Percentiles rank a stretch among this genome's conserved stretches.
phyloP scores from a whole-genome alignment of 345 rosid species.

The Bretschneidera sinensis region DNA sequence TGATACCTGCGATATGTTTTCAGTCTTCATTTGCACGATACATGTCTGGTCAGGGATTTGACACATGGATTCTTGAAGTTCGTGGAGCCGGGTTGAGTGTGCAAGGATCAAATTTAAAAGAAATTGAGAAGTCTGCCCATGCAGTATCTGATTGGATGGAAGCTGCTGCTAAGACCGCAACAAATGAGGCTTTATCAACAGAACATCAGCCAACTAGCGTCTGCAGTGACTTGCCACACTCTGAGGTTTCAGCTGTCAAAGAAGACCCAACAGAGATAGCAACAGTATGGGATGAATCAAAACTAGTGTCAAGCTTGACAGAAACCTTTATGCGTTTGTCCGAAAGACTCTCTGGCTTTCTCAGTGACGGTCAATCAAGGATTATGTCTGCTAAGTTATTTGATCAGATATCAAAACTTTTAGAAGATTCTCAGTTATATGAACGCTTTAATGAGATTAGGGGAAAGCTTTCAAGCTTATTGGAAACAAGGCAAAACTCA shows the following conservation, averaged over 20 bases:
- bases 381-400: constrained; percentile 72
- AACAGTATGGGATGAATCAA: constrained; percentile 69
- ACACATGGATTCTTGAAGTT: constrained; percentile 94
- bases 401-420: constrained; percentile 68
- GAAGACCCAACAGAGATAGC: constrained; percentile 37
- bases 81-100: constrained; percentile 94
- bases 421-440: constrained; percentile 66
- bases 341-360: constrained; percentile 82
- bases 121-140: constrained; percentile 44
- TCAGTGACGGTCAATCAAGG: constrained; percentile 75
- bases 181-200: constrained; percentile 30
- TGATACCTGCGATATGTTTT: constrained; percentile 17
- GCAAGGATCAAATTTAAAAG: constrained; percentile 51
- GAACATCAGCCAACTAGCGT: constrained; percentile 23
- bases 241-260: constrained; percentile 33
- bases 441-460: constrained; percentile 70
- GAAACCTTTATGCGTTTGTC: constrained; percentile 80
- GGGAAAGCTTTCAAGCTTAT: constrained; percentile 58
- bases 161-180: constrained; percentile 44
- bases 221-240: constrained; percentile 20
- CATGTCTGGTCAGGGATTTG: constrained; percentile 87
- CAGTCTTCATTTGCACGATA: constrained; percentile 89
- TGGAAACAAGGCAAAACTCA: constrained; percentile 78
- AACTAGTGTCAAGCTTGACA: constrained; percentile 53
- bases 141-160: constrained; percentile 50